Conservation (phyloP, 2,329 filamentous ascomycete genomes). For the Xylaria polymorpha region DNA sequence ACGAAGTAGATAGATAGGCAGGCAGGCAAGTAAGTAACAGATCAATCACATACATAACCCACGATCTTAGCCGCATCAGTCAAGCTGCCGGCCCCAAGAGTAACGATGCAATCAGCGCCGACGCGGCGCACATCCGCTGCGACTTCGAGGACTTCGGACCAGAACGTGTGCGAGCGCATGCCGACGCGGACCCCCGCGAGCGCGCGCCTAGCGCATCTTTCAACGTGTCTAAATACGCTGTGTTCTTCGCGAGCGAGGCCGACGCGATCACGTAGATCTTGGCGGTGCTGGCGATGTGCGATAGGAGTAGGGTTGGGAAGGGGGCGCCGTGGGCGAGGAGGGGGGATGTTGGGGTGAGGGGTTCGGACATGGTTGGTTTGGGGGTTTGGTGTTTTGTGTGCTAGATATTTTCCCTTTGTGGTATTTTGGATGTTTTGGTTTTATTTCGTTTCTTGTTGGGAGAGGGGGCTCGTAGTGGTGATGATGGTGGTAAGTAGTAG, state of each 20-base stretch:
- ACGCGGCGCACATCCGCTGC: constrained; percentile 53
- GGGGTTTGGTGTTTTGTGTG: no score
- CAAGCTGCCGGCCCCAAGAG: constrained; percentile 65
- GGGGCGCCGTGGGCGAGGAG: constrained; percentile 55
- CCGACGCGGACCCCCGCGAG: constrained; percentile 61
- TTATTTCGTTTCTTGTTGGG: not conserved
- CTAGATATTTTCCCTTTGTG: not conserved
- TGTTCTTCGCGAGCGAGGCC: constrained; percentile 59
- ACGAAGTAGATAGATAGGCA: not conserved
- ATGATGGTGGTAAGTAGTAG: no score
- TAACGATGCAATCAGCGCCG: constrained; percentile 62
- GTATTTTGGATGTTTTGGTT: not conserved
- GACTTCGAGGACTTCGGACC: constrained; percentile 63
- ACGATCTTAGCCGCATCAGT: constrained; percentile 67
- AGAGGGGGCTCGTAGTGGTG: no score
- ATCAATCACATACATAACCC: constrained; percentile 49
- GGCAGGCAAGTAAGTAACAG: not conserved
- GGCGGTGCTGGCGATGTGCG: constrained; percentile 57
- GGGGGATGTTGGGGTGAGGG: not conserved
- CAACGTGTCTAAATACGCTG: constrained; percentile 57
- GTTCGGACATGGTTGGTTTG: no score
- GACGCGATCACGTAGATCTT: constrained; percentile 65
- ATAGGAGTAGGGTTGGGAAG: constrained; percentile 58
- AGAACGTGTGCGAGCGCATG: constrained; percentile 65
- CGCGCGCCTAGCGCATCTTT: constrained; percentile 53